Conservation (phyloP, 352 stramenopile species). For the Halophytophthora batemanensis region DNA sequence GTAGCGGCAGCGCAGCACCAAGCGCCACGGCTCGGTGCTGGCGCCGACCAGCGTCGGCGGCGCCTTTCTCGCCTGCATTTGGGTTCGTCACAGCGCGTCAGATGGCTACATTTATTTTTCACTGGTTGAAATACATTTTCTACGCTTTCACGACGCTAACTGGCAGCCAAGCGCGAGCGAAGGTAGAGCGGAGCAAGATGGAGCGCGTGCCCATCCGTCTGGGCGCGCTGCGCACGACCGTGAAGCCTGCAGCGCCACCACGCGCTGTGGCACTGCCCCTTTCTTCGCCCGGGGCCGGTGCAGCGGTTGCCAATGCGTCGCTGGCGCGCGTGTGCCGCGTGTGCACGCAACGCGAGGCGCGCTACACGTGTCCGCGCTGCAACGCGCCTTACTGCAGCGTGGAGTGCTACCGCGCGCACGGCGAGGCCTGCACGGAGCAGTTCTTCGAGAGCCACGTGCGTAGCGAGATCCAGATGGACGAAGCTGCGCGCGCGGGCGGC, state of each 20-base stretch:
- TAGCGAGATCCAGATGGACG: slow-evolving; percentile 44
- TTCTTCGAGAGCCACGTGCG: slow-evolving; percentile 77
- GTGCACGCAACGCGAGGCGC: slow-evolving; percentile 49
- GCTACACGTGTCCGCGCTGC: slow-evolving; percentile 85
- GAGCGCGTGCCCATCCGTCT: slow-evolving; percentile 65
- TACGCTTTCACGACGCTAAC: slow-evolving; percentile 5
- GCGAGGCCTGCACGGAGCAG: slow-evolving; percentile 64
- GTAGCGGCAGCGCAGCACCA: slow-evolving; percentile 26
- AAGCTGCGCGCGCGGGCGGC: slow-evolving; percentile 18
- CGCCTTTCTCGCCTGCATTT: too few species aligned
- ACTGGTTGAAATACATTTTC: slow-evolving; percentile 25
- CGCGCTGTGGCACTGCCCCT: neutral
- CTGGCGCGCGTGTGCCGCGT: slow-evolving; percentile 58
- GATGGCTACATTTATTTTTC: slow-evolving; percentile 20
- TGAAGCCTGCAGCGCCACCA: slow-evolving; percentile 24
- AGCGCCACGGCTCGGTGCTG: neutral
- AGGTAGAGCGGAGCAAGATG: slow-evolving; percentile 24
- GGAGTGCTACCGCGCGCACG: slow-evolving; percentile 71
- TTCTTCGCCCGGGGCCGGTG: neutral
- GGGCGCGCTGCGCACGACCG: slow-evolving; percentile 40
- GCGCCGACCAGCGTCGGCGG: slow-evolving; percentile 4
- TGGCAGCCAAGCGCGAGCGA: slow-evolving; percentile 5
- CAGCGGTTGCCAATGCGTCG: slow-evolving; percentile 23
- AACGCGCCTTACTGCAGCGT: slow-evolving; percentile 79
- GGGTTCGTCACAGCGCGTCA: neutral